These are phyloP conservation scores for Leishmania guyanensis DNA, from an alignment of 208 protist species.

Conservation along the genomic window DNA sequence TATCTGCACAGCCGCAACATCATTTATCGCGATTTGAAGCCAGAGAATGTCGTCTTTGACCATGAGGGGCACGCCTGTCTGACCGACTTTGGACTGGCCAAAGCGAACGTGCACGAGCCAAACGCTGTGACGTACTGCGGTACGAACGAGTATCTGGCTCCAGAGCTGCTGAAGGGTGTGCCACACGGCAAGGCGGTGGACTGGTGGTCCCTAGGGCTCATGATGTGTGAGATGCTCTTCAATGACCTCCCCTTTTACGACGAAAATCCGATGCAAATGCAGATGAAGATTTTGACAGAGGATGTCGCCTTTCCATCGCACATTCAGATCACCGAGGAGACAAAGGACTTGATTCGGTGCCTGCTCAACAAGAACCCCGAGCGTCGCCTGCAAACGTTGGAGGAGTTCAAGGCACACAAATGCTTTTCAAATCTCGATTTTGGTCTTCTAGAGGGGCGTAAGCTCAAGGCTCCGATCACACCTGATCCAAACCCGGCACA, in stretches of 20 bases:
- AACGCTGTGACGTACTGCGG: constrained; percentile 89
- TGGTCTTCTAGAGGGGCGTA: constrained; percentile 57
- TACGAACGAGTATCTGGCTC: constrained; percentile 91
- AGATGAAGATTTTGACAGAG: constrained; percentile 78
- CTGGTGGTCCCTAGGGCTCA: constrained; percentile 97
- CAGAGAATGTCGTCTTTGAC: constrained; percentile 91
- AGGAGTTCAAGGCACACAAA: constrained; percentile 83
- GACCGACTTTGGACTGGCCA: constrained; percentile 92
- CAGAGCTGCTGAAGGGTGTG: constrained; percentile 91
- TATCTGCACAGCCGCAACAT: constrained; percentile 93
- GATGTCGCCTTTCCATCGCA: constrained; percentile 62
- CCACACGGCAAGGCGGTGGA: constrained; percentile 95
- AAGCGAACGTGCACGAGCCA: constrained; percentile 65
- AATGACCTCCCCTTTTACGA: constrained; percentile 95
- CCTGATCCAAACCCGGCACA: constrained; percentile 63
- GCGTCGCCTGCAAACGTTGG: constrained; percentile 73
- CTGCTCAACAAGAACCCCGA: constrained; percentile 85
- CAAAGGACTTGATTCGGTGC: constrained; percentile 71
- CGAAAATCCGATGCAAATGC: constrained; percentile 86
- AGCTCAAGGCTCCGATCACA: constrained; percentile 73
- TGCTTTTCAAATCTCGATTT: constrained; percentile 87
- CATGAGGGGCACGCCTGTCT: constrained; percentile 84
- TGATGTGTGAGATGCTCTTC: constrained; percentile 97
- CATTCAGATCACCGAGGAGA: constrained; percentile 50
- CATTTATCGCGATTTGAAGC: constrained; percentile 94